Evolutionary conservation across 768 basidiomycete species (phyloP).

Genomic region (Phylloporus sp.): DNA sequence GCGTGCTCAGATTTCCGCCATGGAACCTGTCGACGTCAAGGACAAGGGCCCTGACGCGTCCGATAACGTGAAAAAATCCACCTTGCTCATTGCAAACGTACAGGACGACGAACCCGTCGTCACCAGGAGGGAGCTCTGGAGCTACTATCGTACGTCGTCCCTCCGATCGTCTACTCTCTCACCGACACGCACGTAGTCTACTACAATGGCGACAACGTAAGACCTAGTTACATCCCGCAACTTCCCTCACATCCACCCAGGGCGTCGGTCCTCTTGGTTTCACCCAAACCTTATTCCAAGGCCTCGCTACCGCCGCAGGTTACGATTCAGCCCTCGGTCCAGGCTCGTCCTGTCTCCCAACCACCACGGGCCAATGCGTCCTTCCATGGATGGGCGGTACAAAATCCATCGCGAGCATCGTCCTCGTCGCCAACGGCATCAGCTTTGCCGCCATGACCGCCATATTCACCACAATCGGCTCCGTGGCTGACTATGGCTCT

Average conservation of each 20-base stretch:
- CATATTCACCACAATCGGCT: constrained; percentile 75
- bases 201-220: constrained; percentile 77
- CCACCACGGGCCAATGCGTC: constrained; percentile 68
- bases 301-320: constrained; percentile 64
- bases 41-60: constrained; percentile 7
- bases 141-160: constrained; percentile 55
- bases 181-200: constrained; percentile 46
- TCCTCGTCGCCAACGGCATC: constrained; percentile 72
- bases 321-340: constrained; percentile 66
- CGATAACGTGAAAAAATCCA: constrained; percentile 9
- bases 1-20: too few species aligned
- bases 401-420: constrained; percentile 68
- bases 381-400: constrained; percentile 72
- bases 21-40: constrained; percentile 10
- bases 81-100: constrained; percentile 37
- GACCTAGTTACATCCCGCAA: constrained; percentile 4
- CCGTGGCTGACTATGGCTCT: constrained; percentile 31
- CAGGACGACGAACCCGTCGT: constrained; percentile 60
- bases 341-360: constrained; percentile 63
- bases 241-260: constrained; percentile 28
- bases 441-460: constrained; percentile 77
- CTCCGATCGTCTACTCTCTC: not conserved
- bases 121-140: constrained; percentile 71
- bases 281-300: constrained; percentile 71
- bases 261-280: constrained; percentile 67